Conservation (phyloP, 345 rosid species). For the Hypericum perforatum region DNA sequence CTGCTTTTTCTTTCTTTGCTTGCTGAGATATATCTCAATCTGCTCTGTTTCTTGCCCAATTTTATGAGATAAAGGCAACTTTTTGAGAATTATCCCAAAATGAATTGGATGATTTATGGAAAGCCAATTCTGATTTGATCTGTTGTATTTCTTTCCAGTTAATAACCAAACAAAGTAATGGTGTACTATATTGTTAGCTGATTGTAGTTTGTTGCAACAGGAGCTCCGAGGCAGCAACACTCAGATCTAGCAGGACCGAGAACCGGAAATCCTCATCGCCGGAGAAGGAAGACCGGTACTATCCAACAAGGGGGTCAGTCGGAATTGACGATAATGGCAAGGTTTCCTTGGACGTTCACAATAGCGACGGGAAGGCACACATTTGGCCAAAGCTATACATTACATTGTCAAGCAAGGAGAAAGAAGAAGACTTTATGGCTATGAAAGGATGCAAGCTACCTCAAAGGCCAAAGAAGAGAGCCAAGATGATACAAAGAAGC, state of each 20-base stretch:
- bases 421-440: conserved; percentile 67
- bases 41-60: not conserved
- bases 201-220: conserved; percentile 14
- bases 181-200: no score
- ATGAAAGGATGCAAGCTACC: conserved; percentile 77
- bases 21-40: not conserved
- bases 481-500: conserved; percentile 57
- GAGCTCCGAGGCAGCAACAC: conserved; percentile 41
- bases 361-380: conserved; percentile 34
- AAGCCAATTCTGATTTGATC: no score
- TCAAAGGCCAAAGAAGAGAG: conserved; percentile 70
- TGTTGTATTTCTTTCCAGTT: no score
- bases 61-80: not conserved
- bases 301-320: conserved; percentile 48
- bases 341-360: conserved; percentile 24
- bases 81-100: no score
- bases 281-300: conserved; percentile 56
- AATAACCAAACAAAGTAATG: no score
- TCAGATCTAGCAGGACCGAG: conserved; percentile 23
- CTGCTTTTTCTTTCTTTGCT: conserved; percentile 12
- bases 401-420: conserved; percentile 60
- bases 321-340: conserved; percentile 41
- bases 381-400: conserved; percentile 59
- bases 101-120: no score
- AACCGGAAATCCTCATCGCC: conserved; percentile 36